These are phyloP conservation scores for Cystofilobasidium bisporidii DNA, from an alignment of 768 basidiomycete species.

Conservation along the genomic window DNA sequence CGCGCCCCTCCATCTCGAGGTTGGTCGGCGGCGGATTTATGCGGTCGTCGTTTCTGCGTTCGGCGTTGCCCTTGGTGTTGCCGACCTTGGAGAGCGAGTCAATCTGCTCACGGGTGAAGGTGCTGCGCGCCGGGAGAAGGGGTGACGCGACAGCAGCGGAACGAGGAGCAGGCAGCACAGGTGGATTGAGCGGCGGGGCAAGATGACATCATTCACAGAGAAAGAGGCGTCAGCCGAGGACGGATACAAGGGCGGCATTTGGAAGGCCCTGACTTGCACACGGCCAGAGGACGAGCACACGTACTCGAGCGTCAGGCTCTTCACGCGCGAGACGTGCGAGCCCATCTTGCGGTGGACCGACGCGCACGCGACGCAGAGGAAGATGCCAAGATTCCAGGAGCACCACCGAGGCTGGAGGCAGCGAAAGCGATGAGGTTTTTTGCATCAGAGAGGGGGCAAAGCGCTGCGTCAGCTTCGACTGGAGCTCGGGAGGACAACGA, in stretches of 20 bases:
- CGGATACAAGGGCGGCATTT: too few relatives aligned
- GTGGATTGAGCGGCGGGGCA: too few relatives aligned
- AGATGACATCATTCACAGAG: too few relatives aligned
- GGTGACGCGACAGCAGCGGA: background rate
- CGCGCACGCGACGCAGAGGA: conserved; percentile 23
- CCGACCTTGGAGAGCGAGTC: conserved; percentile 15
- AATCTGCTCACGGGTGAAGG: conserved; percentile 26
- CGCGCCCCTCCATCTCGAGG: conserved; percentile 20
- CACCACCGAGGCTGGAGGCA: conserved; percentile 23
- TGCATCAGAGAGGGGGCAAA: background rate
- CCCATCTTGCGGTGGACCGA: conserved; percentile 12
- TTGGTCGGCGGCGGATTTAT: conserved; percentile 27
- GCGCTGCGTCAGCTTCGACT: too few relatives aligned
- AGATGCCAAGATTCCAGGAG: conserved; percentile 17
- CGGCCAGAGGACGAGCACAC: background rate
- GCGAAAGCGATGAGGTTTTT: too few relatives aligned
- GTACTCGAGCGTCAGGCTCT: background rate
- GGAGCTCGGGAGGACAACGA: background rate
- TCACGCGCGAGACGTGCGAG: conserved; percentile 6
- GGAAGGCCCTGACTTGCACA: background rate
- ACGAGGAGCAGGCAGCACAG: background rate
- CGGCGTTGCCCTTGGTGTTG: conserved; percentile 22
- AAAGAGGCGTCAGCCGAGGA: background rate
- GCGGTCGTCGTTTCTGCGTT: conserved; percentile 17
- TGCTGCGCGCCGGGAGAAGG: background rate